Evolutionary conservation across 169 alveolate genomes (phyloP), one percentile per base, ranked within the genome.

Genomic region (Eimeria sp.): DNA sequence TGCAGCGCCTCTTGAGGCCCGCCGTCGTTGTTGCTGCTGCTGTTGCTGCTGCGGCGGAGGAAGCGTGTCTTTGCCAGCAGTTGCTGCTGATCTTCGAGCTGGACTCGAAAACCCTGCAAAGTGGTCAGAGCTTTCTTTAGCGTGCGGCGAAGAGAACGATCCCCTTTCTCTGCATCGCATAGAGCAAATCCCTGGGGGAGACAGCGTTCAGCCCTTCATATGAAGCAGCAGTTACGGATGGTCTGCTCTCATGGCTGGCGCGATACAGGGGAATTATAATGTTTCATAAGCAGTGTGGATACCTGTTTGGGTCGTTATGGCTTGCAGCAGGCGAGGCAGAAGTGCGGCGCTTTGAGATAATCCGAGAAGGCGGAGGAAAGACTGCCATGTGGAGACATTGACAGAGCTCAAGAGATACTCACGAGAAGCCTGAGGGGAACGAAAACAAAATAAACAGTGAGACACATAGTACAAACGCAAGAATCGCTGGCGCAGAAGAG

Each of bases 21-120:
- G 43, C 62, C 3, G 62, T n/a, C 3, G 62, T n/a, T 60, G 64
- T 62, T 62, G 80, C 91, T 85, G 91, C 91, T 85, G 78, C 46
- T 83, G 90, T 54, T 49, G 62, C 80, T 54, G 52, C 76, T 83
- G 90, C 56, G 58, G 80, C 91, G 91, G 23, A 85, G 54, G 62
- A 85, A 85, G 62, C 91, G 91, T 20, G 68, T 85, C 78, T 62
- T 56, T n/a, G 91, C 91, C 62, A 85, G 91, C 46, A 27, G 80
- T 46, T 85, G 91, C 80, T 85, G 91, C 74, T 85, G 76, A 14
- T 85, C 91, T 60, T 85, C 91, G 52, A 85, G 91, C 91, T 85
- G 62, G 40, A 52, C 62, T 13, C 91, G 76, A 66, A 85, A 37
- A 25, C 91, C 91, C 78, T 85, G 91, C 91, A 85, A 62, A 56